These are phyloP conservation scores for Cymbopogon flexuosus DNA, from an alignment of 202 grass and related monocot genomes.

Conservation along the genomic window DNA sequence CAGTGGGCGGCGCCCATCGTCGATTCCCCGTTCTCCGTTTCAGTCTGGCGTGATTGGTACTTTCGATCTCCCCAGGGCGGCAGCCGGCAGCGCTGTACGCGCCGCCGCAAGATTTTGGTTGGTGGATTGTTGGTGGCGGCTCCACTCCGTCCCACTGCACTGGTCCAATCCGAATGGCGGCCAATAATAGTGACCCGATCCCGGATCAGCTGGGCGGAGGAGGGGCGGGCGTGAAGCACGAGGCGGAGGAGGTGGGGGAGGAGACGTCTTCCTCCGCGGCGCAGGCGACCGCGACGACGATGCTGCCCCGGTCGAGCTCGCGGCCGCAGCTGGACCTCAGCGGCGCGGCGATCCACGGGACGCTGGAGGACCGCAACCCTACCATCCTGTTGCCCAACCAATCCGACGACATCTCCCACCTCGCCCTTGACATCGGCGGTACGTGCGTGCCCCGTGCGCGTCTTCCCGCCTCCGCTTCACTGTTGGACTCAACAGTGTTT, in stretches of 20 bases:
- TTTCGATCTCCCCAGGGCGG: slow-evolving; percentile 36
- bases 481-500: neutral
- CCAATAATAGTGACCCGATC: slow-evolving; percentile 45
- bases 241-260: slow-evolving; percentile 1
- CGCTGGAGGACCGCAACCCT: slow-evolving; percentile 75
- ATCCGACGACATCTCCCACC: slow-evolving; percentile 93
- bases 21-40: slow-evolving; percentile 12
- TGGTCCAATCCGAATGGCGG: slow-evolving; percentile 43
- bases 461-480: slow-evolving; percentile 1
- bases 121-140: slow-evolving; percentile 50
- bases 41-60: slow-evolving; percentile 12
- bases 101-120: slow-evolving; percentile 19
- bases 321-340: slow-evolving; percentile 89
- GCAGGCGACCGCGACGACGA: neutral
- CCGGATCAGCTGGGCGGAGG: slow-evolving; percentile 18
- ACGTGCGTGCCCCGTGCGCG: neutral
- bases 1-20: neutral
- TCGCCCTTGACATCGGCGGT: slow-evolving; percentile 94
- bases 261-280: neutral
- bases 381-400: slow-evolving; percentile 89
- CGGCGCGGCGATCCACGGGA: slow-evolving; percentile 85
- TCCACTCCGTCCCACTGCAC: slow-evolving; percentile 28
- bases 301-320: slow-evolving; percentile 69
- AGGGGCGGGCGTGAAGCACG: slow-evolving; percentile 32
- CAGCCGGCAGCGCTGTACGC: slow-evolving; percentile 12